A percentile compares a stretch with the other conserved stretches of the same genome.
These are phyloP conservation scores for Wickerhamiella cacticola DNA, from an alignment of 805 yeast genomes.

Conservation along the genomic window DNA sequence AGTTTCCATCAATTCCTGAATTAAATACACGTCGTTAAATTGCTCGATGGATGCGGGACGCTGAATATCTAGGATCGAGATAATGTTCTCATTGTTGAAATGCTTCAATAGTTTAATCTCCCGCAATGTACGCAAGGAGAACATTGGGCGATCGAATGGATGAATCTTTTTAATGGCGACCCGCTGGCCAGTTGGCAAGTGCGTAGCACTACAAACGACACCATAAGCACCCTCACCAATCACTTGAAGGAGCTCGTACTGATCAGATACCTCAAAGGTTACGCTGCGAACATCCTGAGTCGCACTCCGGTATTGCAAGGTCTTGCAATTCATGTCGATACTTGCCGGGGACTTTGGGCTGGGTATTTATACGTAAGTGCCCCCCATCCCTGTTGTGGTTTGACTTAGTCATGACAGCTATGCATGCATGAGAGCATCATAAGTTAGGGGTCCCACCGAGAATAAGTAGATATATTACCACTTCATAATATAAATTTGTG, in stretches of 20 bases:
- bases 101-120: slow-evolving; percentile 81
- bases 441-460: neutral
- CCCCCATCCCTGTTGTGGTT: neutral
- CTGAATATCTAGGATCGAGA: slow-evolving; percentile 79
- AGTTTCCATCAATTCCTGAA: slow-evolving; percentile 85
- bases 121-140: slow-evolving; percentile 76
- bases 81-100: slow-evolving; percentile 88
- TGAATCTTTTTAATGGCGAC: slow-evolving; percentile 95
- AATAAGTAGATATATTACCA: too few relatives aligned
- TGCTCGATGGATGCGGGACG: slow-evolving; percentile 63
- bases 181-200: slow-evolving; percentile 69
- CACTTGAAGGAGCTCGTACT: slow-evolving; percentile 71
- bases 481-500: too few relatives aligned
- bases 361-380: slow-evolving; percentile 3
- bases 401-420: slow-evolving; percentile 1
- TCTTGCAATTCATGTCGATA: slow-evolving; percentile 4
- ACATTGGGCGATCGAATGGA: slow-evolving; percentile 82
- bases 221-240: slow-evolving; percentile 98
- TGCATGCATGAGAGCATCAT: neutral
- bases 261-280: slow-evolving; percentile 72
- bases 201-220: slow-evolving; percentile 77
- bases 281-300: slow-evolving; percentile 30
- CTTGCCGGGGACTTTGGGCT: neutral
- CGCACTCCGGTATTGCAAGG: slow-evolving; percentile 5
- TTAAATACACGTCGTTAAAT: slow-evolving; percentile 78